These are phyloP conservation scores for Verbascum thapsus DNA, from an alignment of 257 asterid genomes.

Conservation along the genomic window DNA sequence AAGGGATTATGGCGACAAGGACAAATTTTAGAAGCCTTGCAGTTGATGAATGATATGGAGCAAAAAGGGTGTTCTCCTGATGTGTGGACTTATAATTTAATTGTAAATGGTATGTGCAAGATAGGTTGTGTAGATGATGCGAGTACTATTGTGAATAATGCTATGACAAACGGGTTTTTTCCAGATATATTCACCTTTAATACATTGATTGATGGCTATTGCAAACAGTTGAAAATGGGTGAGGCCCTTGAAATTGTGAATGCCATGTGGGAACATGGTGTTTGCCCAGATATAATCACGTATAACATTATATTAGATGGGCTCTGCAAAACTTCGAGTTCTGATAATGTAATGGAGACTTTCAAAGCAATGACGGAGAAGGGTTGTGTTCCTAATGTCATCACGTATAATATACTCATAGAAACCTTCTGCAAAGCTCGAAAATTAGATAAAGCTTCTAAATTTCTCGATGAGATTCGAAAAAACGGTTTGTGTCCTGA, in stretches of 20 bases:
- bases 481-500: slow-evolving; percentile 64
- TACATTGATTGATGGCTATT: slow-evolving; percentile 85
- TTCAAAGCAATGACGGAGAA: slow-evolving; percentile 75
- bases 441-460: slow-evolving; percentile 52
- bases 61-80: slow-evolving; percentile 67
- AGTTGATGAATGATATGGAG: slow-evolving; percentile 73
- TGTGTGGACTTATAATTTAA: slow-evolving; percentile 80
- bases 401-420: slow-evolving; percentile 83
- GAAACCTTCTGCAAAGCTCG: slow-evolving; percentile 79
- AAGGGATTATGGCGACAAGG: slow-evolving; percentile 74
- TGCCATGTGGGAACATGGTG: slow-evolving; percentile 69
- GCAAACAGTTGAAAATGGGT: slow-evolving; percentile 73
- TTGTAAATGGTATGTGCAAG: slow-evolving; percentile 82
- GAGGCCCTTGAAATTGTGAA: slow-evolving; percentile 69
- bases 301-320: slow-evolving; percentile 79
- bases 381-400: slow-evolving; percentile 71
- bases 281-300: slow-evolving; percentile 79
- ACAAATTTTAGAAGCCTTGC: slow-evolving; percentile 67
- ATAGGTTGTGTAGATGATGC: slow-evolving; percentile 81
- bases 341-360: slow-evolving; percentile 69
- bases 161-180: slow-evolving; percentile 58
- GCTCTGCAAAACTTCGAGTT: slow-evolving; percentile 72
- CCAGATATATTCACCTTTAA: slow-evolving; percentile 91
- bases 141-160: slow-evolving; percentile 56
- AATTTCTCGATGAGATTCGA: slow-evolving; percentile 67